Conservation (phyloP, 2,329 filamentous ascomycete species). For the Diaporthe australafricana region DNA sequence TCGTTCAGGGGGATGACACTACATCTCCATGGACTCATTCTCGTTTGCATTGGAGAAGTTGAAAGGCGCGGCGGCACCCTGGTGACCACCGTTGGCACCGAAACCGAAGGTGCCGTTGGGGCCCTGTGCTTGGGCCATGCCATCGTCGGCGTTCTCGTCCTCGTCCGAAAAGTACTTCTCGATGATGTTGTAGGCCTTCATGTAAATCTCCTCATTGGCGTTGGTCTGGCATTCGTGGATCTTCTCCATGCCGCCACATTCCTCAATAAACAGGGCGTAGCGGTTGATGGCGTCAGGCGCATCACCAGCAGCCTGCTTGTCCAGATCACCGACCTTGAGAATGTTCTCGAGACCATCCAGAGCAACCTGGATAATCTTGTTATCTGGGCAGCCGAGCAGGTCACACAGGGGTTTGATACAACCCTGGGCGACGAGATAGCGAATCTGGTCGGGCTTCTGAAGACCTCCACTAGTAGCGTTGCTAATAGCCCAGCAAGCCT, state of each 20-base stretch:
- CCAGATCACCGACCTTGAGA: conserved; percentile 98
- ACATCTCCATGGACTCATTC: conserved; percentile 75
- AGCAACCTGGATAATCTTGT: conserved; percentile 99
- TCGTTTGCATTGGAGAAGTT: conserved; percentile 89
- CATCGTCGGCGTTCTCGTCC: conserved; percentile 90
- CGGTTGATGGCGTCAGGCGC: conserved; percentile 88
- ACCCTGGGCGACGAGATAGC: conserved; percentile 91
- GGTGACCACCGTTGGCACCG: conserved; percentile 73
- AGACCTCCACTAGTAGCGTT: conserved; percentile 97
- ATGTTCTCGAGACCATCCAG: conserved; percentile 99
- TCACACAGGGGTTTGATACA: conserved; percentile 99
- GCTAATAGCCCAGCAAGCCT: conserved; percentile 99
- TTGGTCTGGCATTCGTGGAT: conserved; percentile 99
- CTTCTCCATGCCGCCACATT: conserved; percentile 99
- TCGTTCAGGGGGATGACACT: conserved; percentile 43
- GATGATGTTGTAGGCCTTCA: conserved; percentile 99
- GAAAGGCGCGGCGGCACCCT: conserved; percentile 72
- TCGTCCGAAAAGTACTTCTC: conserved; percentile 99
- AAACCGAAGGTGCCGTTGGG: conserved; percentile 84
- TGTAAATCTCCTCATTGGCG: conserved; percentile 99
- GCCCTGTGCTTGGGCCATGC: conserved; percentile 76
- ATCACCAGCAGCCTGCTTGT: conserved; percentile 88
- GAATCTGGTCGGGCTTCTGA: conserved; percentile 98
- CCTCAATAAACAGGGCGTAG: conserved; percentile 97
- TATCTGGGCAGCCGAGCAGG: conserved; percentile 94